Conservation (phyloP, 106 monocot genomes). For the Allium fistulosum region DNA sequence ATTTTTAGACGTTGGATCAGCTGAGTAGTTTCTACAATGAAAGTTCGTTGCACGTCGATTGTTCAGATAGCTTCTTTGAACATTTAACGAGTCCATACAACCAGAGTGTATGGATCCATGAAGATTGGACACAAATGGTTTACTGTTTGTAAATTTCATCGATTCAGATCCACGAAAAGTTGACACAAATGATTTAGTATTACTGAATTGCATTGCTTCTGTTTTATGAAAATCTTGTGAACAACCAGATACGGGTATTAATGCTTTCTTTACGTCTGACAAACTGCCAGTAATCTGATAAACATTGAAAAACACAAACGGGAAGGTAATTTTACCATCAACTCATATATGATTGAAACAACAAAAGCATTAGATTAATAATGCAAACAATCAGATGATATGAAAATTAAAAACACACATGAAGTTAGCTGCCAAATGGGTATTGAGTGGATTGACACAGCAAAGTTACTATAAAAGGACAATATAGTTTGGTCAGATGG, state of each 20-base stretch:
- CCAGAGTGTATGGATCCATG: constrained; percentile 15
- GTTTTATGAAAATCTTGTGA: constrained; percentile 48
- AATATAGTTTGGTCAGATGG: no score
- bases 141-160: constrained; percentile 21
- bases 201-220: background rate
- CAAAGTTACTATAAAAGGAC: no score
- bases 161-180: background rate
- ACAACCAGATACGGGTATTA: constrained; percentile 55
- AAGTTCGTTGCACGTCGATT: constrained; percentile 30
- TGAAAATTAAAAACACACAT: no score
- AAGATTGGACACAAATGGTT: constrained; percentile 23
- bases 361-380: background rate
- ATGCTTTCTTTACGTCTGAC: constrained; percentile 57
- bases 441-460: no score
- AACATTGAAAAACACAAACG: no score
- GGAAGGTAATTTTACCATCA: constrained; percentile 1
- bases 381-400: background rate
- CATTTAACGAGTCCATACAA: constrained; percentile 20
- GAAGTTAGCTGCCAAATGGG: no score
- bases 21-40: constrained; percentile 31
- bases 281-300: constrained; percentile 64
- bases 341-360: background rate
- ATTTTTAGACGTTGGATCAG: constrained; percentile 24
- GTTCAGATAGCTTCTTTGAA: constrained; percentile 34
- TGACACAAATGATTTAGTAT: no score